A percentile compares a stretch with the other conserved stretches of the same genome.
phyloP scores from a whole-genome alignment of 768 basidiomycete genomes.

The Suillus plorans region DNA sequence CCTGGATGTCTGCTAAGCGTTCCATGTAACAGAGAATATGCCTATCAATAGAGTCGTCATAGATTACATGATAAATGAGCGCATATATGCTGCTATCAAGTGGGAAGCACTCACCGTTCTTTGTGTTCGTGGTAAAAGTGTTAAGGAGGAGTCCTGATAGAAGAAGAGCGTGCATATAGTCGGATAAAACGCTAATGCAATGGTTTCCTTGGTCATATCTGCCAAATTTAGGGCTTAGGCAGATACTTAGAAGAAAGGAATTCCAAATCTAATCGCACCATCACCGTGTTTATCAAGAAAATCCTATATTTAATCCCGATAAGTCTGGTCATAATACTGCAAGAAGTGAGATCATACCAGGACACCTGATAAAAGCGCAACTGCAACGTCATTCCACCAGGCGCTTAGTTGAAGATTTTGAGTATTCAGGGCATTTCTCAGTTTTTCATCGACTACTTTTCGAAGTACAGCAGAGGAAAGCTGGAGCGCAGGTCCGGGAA shows the following conservation, averaged over 20 bases:
- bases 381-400: constrained; percentile 47
- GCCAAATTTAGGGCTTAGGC: constrained; percentile 10
- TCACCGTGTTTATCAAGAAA: constrained; percentile 21
- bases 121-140: constrained; percentile 18
- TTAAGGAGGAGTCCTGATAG: constrained; percentile 18
- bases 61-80: constrained; percentile 11
- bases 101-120: not conserved
- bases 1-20: constrained; percentile 37
- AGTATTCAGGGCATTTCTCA: constrained; percentile 26
- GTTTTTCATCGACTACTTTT: constrained; percentile 38
- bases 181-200: constrained; percentile 29
- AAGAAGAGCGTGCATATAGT: constrained; percentile 41
- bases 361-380: constrained; percentile 52
- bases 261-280: constrained; percentile 11
- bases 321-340: not conserved
- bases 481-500: constrained; percentile 39
- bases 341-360: constrained; percentile 34
- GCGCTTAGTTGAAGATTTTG: constrained; percentile 21
- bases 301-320: constrained; percentile 18
- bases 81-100: constrained; percentile 29
- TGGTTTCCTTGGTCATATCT: constrained; percentile 20
- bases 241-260: not conserved
- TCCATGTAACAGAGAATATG: constrained; percentile 53
- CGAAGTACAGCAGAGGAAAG: constrained; percentile 42
- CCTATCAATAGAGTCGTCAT: constrained; percentile 37